phyloP scores from a whole-genome alignment of 2,329 filamentous ascomycete species.

The Rhexocercosporidium sp. region DNA sequence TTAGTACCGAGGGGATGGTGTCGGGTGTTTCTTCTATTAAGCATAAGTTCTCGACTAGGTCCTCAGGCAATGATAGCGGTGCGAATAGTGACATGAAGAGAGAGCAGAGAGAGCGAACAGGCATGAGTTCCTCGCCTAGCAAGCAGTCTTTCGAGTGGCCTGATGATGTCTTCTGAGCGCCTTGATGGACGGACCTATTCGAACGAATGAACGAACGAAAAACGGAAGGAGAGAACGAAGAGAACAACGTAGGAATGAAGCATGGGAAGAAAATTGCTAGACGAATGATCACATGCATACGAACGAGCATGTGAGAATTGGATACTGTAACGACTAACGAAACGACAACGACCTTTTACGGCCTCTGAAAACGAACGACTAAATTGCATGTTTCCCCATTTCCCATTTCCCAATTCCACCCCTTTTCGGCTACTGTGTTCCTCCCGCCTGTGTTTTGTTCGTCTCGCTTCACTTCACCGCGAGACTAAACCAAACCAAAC shows the following conservation, averaged over 20 bases:
- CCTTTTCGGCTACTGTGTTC: neutral
- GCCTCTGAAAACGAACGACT: neutral
- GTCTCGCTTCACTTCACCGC: too few relatives aligned
- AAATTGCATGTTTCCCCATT: neutral
- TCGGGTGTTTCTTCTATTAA: neutral
- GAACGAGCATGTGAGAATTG: neutral
- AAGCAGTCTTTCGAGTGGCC: conserved; percentile 48
- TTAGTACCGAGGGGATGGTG: conserved; percentile 20
- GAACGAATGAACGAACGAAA: too few relatives aligned
- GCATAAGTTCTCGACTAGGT: conserved; percentile 4
- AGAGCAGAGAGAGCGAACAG: conserved; percentile 7
- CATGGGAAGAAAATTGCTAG: neutral
- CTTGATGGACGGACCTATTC: neutral
- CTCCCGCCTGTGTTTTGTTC: too few relatives aligned
- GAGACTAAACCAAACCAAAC: too few relatives aligned
- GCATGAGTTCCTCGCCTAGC: neutral
- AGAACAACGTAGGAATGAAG: neutral
- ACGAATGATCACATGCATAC: neutral
- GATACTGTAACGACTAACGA: conserved; percentile 8
- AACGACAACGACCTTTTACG: neutral
- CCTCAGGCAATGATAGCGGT: too few relatives aligned
- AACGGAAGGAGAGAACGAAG: neutral
- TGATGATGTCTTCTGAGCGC: conserved; percentile 48
- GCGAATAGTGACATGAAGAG: neutral
- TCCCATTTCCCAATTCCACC: neutral